Percentiles rank a stretch among this genome's conserved stretches.
Conservation (phyloP, 192 early-diverging fungal genomes). For the Coemansia sp. region DNA sequence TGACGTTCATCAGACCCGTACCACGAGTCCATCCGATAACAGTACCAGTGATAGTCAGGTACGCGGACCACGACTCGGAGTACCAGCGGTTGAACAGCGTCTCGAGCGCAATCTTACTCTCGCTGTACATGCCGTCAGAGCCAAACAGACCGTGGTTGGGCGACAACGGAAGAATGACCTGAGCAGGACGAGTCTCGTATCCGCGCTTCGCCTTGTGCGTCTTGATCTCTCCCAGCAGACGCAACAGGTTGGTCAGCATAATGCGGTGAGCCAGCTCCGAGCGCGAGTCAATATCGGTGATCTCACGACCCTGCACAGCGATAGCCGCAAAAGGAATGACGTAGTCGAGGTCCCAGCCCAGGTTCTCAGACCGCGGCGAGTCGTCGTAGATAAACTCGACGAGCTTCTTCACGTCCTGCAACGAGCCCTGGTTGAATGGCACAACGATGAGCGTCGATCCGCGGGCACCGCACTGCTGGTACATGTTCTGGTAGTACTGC, state of each 20-base stretch:
- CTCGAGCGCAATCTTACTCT: constrained; percentile 90
- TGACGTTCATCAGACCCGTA: constrained; percentile 89
- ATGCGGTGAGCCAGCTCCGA: constrained; percentile 87
- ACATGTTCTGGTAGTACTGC: constrained; percentile 84
- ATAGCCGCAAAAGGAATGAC: constrained; percentile 95
- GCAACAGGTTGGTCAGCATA: constrained; percentile 92
- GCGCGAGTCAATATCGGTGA: constrained; percentile 76
- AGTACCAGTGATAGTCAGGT: constrained; percentile 83
- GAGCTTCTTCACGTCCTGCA: constrained; percentile 71
- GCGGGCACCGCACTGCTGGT: constrained; percentile 81
- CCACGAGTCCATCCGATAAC: constrained; percentile 98
- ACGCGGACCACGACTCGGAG: constrained; percentile 82
- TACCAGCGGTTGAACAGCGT: constrained; percentile 90
- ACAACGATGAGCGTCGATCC: constrained; percentile 84
- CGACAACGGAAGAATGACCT: constrained; percentile 85
- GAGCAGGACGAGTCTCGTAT: constrained; percentile 78
- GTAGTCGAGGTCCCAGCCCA: constrained; percentile 88
- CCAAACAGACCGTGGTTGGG: constrained; percentile 98
- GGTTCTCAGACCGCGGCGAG: constrained; percentile 61
- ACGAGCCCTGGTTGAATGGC: constrained; percentile 90
- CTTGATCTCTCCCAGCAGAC: constrained; percentile 86
- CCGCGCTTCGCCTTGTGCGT: constrained; percentile 68
- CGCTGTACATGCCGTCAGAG: constrained; percentile 87
- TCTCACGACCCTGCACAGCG: constrained; percentile 77
- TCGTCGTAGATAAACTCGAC: constrained; percentile 79